Percentiles rank a stretch among this genome's conserved stretches.
Evolutionary conservation across 2,329 filamentous ascomycete species (phyloP).

Genomic region (Talaromyces rugulosus): DNA sequence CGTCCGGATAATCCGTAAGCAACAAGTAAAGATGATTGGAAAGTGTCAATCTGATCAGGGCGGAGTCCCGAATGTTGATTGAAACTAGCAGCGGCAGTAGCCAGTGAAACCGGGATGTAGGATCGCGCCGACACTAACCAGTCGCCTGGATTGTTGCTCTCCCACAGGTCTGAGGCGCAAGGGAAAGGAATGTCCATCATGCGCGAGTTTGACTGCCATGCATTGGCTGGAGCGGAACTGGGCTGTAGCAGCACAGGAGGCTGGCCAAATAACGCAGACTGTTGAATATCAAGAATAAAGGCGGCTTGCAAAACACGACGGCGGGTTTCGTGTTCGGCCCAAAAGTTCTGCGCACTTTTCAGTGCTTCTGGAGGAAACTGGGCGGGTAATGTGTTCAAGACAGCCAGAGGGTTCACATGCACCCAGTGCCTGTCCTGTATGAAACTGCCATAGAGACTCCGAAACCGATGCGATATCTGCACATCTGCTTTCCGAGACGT

Average conservation of each 20-base stretch:
- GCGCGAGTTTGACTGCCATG: conserved; percentile 12
- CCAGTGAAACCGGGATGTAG: conserved; percentile 15
- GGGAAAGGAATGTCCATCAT: conserved; percentile 26
- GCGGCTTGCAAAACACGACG: conserved; percentile 31
- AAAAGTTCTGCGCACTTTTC: conserved; percentile 28
- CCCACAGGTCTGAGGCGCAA: conserved; percentile 29
- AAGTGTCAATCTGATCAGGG: conserved; percentile 17
- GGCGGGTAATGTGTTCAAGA: conserved; percentile 23
- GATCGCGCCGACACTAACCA: conserved; percentile 23
- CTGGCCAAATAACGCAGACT: conserved; percentile 28
- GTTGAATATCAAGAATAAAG: conserved; percentile 30
- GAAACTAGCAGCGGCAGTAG: conserved; percentile 14
- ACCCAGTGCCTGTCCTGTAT: conserved; percentile 25
- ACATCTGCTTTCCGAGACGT: conserved; percentile 28
- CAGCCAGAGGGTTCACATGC: conserved; percentile 25
- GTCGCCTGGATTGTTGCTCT: conserved; percentile 21
- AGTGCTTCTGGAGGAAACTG: conserved; percentile 20
- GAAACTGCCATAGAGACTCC: conserved; percentile 29
- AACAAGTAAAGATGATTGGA: conserved; percentile 21
- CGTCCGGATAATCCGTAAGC: conserved; percentile 16
- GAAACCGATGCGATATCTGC: conserved; percentile 30
- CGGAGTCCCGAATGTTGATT: conserved; percentile 4
- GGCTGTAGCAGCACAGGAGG: conserved; percentile 25
- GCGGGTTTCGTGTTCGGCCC: conserved; percentile 32
- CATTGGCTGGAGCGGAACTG: conserved; percentile 8